Conservation (phyloP, 2,329 filamentous ascomycete genomes). For the Rhexocercosporidium sp. region DNA sequence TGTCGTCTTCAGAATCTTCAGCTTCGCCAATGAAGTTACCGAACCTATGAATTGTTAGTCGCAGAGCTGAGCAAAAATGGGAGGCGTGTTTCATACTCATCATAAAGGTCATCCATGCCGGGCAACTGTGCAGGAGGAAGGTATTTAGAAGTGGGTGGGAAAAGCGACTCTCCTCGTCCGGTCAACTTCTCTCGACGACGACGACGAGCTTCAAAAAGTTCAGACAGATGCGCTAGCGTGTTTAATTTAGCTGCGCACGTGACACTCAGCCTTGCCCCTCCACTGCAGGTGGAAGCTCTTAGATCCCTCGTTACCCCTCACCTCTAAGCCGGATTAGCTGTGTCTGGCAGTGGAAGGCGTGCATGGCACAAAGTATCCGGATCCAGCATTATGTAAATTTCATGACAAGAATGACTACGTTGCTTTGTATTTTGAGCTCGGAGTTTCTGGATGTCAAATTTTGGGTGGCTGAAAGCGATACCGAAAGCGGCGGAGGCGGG, state of each 20-base stretch:
- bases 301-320: background rate
- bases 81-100: conserved; percentile 68
- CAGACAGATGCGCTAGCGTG: conserved; percentile 13
- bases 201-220: conserved; percentile 36
- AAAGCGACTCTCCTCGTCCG: conserved; percentile 28
- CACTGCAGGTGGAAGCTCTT: too few relatives aligned
- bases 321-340: background rate
- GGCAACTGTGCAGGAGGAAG: conserved; percentile 12
- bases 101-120: conserved; percentile 92
- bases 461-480: background rate
- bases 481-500: conserved; percentile 6
- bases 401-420: background rate
- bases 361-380: background rate
- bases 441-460: background rate
- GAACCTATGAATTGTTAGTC: conserved; percentile 64
- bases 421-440: background rate
- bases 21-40: conserved; percentile 98
- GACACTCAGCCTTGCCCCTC: conserved; percentile 29
- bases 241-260: conserved; percentile 30
- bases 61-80: conserved; percentile 12
- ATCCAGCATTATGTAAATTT: background rate
- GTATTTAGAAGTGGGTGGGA: background rate
- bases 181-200: conserved; percentile 27
- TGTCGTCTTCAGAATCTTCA: conserved; percentile 85
- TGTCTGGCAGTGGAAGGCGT: background rate